These are phyloP conservation scores for Periconia macrospinosa DNA, from an alignment of 2,329 filamentous ascomycete genomes.

Conservation along the genomic window DNA sequence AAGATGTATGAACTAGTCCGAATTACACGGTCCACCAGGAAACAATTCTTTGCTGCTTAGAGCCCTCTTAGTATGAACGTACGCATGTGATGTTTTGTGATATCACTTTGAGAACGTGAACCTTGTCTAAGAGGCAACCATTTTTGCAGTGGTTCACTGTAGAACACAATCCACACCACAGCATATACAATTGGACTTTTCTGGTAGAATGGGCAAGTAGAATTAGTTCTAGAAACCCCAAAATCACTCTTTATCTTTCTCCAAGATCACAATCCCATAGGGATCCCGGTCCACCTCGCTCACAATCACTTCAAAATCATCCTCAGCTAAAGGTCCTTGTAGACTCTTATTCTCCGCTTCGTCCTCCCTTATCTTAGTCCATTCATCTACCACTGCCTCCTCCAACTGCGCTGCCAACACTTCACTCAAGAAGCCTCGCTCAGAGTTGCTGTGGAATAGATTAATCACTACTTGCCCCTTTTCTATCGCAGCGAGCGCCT, in stretches of 20 bases:
- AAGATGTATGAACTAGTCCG: too few relatives aligned
- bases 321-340: constrained; percentile 55
- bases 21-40: too few relatives aligned
- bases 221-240: too few relatives aligned
- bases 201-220: too few relatives aligned
- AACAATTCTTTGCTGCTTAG: too few relatives aligned
- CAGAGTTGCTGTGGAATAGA: constrained; percentile 91
- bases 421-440: constrained; percentile 76
- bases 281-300: constrained; percentile 85
- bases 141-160: too few relatives aligned
- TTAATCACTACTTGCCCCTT: constrained; percentile 79
- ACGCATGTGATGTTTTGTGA: too few relatives aligned
- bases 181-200: too few relatives aligned
- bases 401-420: constrained; percentile 70
- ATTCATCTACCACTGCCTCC: constrained; percentile 59
- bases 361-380: constrained; percentile 52
- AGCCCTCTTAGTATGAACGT: too few relatives aligned
- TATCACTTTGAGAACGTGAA: too few relatives aligned
- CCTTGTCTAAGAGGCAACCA: too few relatives aligned
- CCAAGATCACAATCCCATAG: constrained; percentile 66
- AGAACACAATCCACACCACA: too few relatives aligned
- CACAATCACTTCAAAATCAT: constrained; percentile 66
- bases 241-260: constrained; percentile 17
- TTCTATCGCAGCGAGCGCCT: constrained; percentile 83
- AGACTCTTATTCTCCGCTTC: constrained; percentile 43